Conservation (phyloP, 106 monocot genomes). For the Dioscorea alata region DNA sequence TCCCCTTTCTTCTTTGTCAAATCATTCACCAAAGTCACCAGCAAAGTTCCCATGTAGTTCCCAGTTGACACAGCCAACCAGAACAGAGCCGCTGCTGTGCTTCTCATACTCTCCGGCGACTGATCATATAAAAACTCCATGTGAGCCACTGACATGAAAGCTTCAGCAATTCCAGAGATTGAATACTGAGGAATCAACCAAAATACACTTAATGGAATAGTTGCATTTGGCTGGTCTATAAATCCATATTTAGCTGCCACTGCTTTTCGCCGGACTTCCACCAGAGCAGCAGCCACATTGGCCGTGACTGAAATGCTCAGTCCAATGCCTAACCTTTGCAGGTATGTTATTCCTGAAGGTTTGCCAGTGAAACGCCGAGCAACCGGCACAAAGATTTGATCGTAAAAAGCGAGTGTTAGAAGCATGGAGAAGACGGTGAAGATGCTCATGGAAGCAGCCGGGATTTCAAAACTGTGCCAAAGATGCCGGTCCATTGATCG, state of each 20-base stretch:
- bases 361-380: constrained; percentile 40
- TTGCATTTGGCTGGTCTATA: constrained; percentile 10
- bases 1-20: constrained; percentile 28
- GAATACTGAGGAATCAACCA: constrained; percentile 62
- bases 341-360: constrained; percentile 37
- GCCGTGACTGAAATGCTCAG: constrained; percentile 36
- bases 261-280: constrained; percentile 30
- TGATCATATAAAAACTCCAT: constrained; percentile 79
- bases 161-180: constrained; percentile 35
- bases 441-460: constrained; percentile 43
- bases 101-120: constrained; percentile 77
- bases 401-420: constrained; percentile 37
- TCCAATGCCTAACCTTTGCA: constrained; percentile 62
- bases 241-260: constrained; percentile 27
- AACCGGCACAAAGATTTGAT: constrained; percentile 46
- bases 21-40: constrained; percentile 47
- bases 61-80: constrained; percentile 52
- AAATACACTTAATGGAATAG: constrained; percentile 35
- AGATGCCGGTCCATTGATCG: constrained; percentile 61
- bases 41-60: constrained; percentile 38
- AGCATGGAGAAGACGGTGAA: constrained; percentile 39
- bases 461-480: constrained; percentile 38
- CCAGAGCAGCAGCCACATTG: constrained; percentile 32
- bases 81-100: constrained; percentile 52
- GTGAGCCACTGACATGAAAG: constrained; percentile 45